Evolutionary conservation across 176 grass and related monocot genomes (phyloP), one percentile per base, ranked within the genome.

Genomic region (Musa beccarii): DNA sequence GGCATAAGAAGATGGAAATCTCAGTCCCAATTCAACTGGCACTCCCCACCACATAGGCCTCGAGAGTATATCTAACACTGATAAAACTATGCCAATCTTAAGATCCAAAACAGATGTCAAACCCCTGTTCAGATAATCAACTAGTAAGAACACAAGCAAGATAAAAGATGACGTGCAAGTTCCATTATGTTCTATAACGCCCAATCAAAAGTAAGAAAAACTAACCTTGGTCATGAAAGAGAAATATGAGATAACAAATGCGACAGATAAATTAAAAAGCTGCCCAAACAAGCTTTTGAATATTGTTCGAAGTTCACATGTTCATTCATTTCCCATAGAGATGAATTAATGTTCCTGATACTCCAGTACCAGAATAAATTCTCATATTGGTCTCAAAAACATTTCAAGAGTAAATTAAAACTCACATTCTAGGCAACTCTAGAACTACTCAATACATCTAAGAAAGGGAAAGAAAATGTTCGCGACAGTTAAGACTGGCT

Each of bases 21-120:
- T 84, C 55, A 81, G 77, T 73, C 89, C 93, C 62, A 86, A 12
- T 79, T 90, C 87, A 73, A 87, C 78, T 69, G 76, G 83, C 80
- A 96, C 53, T 56, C 87, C 85, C 89, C 93, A 96, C 66, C 81
- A 80, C 76, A 81, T 83, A 73, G 93, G 93, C 79, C 86, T 82
- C 16, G 86, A 78, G 81, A 92, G 86, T 80, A 92, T 77, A 81
- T 96, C 87, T 77, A 96, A 79, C 74, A 89, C 80, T 9, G 85
- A 92, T 25, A 75, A 89, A 67, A 90, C 87, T 68, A 92, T 53
- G 72, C 74, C 81, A 55, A 68, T 88, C 53, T 86, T 78, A 90
- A 90, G 81, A 76, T 83, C 85, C 49, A 85, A 83, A 69, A 92
- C 73, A 70, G 83, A 84, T 87, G 68, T 43, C 54, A 88, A 71